Evolutionary conservation across 1,139 yeast species (phyloP).

Genomic region (Hansenula sp.): DNA sequence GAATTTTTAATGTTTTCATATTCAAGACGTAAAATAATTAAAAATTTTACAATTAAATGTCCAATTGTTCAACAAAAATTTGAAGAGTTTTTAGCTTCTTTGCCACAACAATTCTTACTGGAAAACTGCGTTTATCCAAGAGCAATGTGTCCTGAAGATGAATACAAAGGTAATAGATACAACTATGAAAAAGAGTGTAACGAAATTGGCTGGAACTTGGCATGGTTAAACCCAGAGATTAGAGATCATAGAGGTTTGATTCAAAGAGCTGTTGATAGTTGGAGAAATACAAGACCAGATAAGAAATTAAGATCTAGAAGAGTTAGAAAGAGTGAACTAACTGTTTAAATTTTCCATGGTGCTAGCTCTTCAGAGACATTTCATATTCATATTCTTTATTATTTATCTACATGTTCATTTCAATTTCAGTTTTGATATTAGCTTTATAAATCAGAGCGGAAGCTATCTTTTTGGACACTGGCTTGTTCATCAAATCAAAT

Average conservation of each 20-base stretch:
- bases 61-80: conserved; percentile 30
- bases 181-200: conserved; percentile 43
- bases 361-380: no score
- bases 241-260: conserved; percentile 39
- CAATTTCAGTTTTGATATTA: no score
- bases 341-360: no score
- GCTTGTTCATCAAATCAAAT: no score
- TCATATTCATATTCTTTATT: no score
- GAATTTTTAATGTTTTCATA: conserved; percentile 25
- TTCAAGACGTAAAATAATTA: conserved; percentile 25
- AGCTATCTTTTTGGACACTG: no score
- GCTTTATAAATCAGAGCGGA: no score
- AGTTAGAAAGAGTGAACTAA: conserved; percentile 15
- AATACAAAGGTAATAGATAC: conserved; percentile 40
- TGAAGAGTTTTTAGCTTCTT: conserved; percentile 11
- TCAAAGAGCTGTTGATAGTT: conserved; percentile 46
- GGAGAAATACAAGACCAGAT: conserved; percentile 42
- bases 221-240: conserved; percentile 36
- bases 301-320: conserved; percentile 32
- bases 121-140: conserved; percentile 42
- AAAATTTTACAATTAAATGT: conserved; percentile 22
- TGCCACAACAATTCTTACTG: conserved; percentile 29
- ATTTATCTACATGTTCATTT: no score
- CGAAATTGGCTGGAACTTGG: conserved; percentile 41
- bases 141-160: conserved; percentile 36